Percentiles rank a stretch among this genome's conserved stretches.
These are phyloP conservation scores for Sclerotinia spermophila DNA, from an alignment of 2,329 filamentous ascomycete genomes.

Conservation along the genomic window DNA sequence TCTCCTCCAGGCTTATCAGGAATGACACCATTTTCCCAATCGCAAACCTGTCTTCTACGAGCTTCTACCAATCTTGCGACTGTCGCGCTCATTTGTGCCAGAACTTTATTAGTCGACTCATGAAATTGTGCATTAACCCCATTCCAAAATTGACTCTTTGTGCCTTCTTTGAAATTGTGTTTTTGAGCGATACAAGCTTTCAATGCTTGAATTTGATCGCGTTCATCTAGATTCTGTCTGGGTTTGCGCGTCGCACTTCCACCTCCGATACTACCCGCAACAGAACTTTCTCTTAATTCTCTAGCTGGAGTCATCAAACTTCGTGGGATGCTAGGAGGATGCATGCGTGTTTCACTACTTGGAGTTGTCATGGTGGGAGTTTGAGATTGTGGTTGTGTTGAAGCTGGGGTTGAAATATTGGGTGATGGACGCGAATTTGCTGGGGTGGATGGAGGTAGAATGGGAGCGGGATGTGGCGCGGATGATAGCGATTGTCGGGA, in stretches of 20 bases:
- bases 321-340: slow-evolving; percentile 34
- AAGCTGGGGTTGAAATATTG: slow-evolving; percentile 19
- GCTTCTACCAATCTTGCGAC: slow-evolving; percentile 36
- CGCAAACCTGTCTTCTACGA: slow-evolving; percentile 34
- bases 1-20: slow-evolving; percentile 35
- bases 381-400: slow-evolving; percentile 24
- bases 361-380: slow-evolving; percentile 28
- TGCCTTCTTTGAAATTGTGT: slow-evolving; percentile 36
- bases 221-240: slow-evolving; percentile 37
- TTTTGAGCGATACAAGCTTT: slow-evolving; percentile 35
- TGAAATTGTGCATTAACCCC: slow-evolving; percentile 35
- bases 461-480: slow-evolving; percentile 27
- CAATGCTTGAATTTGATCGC: slow-evolving; percentile 36
- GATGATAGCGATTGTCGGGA: slow-evolving; percentile 20
- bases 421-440: slow-evolving; percentile 24
- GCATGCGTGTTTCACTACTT: slow-evolving; percentile 33
- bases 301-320: slow-evolving; percentile 34
- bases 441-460: slow-evolving; percentile 32
- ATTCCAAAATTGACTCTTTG: slow-evolving; percentile 37
- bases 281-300: slow-evolving; percentile 35
- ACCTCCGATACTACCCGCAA: slow-evolving; percentile 31
- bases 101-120: slow-evolving; percentile 33
- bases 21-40: slow-evolving; percentile 37
- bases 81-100: slow-evolving; percentile 38
- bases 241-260: slow-evolving; percentile 35